phyloP scores from a whole-genome alignment of 768 basidiomycete genomes.

The Russula foetens region DNA sequence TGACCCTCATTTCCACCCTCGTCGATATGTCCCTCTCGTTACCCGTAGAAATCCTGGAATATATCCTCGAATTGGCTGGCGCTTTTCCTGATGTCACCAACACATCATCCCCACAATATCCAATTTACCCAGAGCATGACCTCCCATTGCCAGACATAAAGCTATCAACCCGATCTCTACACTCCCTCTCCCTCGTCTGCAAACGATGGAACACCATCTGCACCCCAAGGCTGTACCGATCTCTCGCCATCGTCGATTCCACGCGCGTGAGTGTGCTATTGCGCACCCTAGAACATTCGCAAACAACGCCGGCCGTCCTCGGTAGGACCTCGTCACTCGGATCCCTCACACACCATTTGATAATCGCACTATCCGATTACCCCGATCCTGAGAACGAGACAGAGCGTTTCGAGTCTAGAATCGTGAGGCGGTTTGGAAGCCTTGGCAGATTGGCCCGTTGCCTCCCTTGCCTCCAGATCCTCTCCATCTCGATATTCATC shows the following conservation, averaged over 20 bases:
- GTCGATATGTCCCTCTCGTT: background rate
- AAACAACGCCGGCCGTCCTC: background rate
- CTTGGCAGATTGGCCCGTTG: slow-evolving; percentile 7
- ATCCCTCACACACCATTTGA: slow-evolving; percentile 8
- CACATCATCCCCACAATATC: background rate
- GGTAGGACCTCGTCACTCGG: slow-evolving; percentile 1
- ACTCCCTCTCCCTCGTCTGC: slow-evolving; percentile 8
- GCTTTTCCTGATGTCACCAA: slow-evolving; percentile 1
- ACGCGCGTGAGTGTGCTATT: background rate
- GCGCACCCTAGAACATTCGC: slow-evolving; percentile 1
- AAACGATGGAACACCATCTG: slow-evolving; percentile 9
- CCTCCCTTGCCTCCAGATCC: slow-evolving; percentile 6
- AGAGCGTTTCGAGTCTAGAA: background rate
- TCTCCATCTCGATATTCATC: slow-evolving; percentile 12
- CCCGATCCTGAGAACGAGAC: background rate
- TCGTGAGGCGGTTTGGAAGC: slow-evolving; percentile 4
- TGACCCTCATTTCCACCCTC: background rate
- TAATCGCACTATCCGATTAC: slow-evolving; percentile 9
- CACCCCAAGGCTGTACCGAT: slow-evolving; percentile 5
- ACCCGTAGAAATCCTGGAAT: slow-evolving; percentile 3
- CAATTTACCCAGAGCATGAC: background rate
- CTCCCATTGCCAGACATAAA: slow-evolving; percentile 4
- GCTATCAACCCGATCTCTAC: background rate
- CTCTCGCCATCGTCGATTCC: slow-evolving; percentile 5
- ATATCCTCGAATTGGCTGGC: background rate